phyloP scores from a whole-genome alignment of 2,329 filamentous ascomycete genomes.

The Colletotrichum cereale region DNA sequence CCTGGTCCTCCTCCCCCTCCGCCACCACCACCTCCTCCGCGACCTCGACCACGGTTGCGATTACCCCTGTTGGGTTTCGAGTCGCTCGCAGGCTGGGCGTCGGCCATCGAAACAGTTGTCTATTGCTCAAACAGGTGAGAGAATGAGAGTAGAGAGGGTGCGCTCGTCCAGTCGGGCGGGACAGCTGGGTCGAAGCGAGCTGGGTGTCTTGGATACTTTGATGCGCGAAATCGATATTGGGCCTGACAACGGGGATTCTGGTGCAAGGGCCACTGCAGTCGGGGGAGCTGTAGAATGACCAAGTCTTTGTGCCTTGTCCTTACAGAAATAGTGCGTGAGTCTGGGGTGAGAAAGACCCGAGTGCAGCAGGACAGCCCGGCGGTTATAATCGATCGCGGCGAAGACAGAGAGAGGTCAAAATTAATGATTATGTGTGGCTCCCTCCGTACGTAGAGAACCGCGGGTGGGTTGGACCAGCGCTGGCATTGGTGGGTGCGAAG shows the following conservation, averaged over 20 bases:
- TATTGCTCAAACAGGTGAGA: too few relatives aligned
- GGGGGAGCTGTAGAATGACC: background rate
- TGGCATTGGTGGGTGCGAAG: constrained; percentile 31
- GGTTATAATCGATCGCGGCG: constrained; percentile 22
- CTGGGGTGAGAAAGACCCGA: background rate
- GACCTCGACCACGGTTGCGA: constrained; percentile 39
- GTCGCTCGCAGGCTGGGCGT: constrained; percentile 21
- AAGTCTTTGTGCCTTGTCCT: background rate
- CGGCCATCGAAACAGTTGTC: constrained; percentile 23
- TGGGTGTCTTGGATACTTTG: background rate
- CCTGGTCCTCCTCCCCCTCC: constrained; percentile 47
- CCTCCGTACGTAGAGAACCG: constrained; percentile 6
- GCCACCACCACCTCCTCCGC: constrained; percentile 50
- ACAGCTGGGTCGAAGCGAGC: background rate
- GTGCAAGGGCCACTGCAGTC: background rate
- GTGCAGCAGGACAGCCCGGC: constrained; percentile 7
- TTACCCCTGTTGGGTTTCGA: constrained; percentile 36
- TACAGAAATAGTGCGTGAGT: background rate
- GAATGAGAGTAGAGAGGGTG: background rate
- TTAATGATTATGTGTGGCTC: constrained; percentile 38
- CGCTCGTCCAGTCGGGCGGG: background rate
- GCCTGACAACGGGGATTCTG: background rate
- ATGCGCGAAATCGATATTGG: background rate
- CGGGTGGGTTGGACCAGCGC: constrained; percentile 19
- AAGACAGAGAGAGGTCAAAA: constrained; percentile 33